Base-by-base conservation (phyloP, 805 yeast genomes). In the Candida tallmaniae region DNA sequence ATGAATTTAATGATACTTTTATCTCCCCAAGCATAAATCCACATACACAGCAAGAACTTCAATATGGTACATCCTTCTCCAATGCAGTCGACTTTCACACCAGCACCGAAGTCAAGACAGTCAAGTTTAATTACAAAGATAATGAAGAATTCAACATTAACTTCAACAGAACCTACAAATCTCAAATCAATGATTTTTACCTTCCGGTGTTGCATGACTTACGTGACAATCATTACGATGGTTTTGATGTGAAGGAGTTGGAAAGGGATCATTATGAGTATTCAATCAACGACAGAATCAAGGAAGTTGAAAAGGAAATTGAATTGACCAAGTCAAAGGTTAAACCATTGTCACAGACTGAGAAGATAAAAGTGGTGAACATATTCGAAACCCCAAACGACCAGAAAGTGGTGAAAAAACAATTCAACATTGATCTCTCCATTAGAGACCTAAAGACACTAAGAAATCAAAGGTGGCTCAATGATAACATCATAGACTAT, bases 401-500 rank as follows among this genome's bases (percentile, higher is more conserved):
- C 4, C 29, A 25, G n/a, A 24, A 33, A 22, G 14, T 44, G 18
- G 32, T 46, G 9, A 42, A 41, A 7, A 37, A 46, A 1, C 42
- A 50, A 23, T 47, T 35, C 28, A 42, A 41, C 20, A 74, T 89
- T 27, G 90, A 83, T 32, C 72, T 89, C 2, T 60, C 62, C 4
- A 72, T 73, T 0, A 60, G 74, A 22, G 98, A 93, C 54, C 56
- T 90, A 36, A 67, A 70, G 29, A 87, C 96, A 0, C 63, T 93
- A 22, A 60, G 70, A 6, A 83, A 81, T 35, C 68, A 81, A 4
- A 60, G 70, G 25, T 93, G 98, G 98, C 69, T 93, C 20, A 93
- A 93, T 53, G 98, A 93, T 57, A 84, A 80, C 28, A 72, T 93
- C 4, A 89, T 93, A 39, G 97, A 93, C 51, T 81, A 79, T 47